Conservation (phyloP, 2,329 filamentous ascomycete species). For the Fusarium azukiicola region DNA sequence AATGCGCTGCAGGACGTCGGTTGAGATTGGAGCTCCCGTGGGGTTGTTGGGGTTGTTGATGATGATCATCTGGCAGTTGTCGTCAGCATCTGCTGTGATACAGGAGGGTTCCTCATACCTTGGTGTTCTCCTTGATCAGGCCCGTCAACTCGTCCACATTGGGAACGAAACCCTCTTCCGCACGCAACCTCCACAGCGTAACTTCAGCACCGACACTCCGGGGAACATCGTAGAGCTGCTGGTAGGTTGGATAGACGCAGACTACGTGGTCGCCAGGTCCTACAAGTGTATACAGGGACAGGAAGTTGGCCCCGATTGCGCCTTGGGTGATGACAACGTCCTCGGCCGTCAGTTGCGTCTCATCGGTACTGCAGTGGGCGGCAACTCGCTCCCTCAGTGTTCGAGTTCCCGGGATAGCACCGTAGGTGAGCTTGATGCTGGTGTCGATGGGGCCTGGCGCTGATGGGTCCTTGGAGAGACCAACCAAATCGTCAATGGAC, state of each 20-base stretch:
- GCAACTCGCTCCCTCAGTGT: conserved; percentile 83
- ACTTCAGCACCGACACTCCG: conserved; percentile 88
- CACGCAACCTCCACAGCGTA: conserved; percentile 86
- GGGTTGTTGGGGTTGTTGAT: conserved; percentile 91
- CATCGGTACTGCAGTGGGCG: conserved; percentile 80
- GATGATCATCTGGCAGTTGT: conserved; percentile 65
- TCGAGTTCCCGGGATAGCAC: conserved; percentile 84
- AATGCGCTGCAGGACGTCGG: conserved; percentile 78
- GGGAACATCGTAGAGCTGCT: conserved; percentile 90
- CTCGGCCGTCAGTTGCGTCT: conserved; percentile 70
- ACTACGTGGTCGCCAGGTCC: conserved; percentile 90
- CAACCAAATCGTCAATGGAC: conserved; percentile 83
- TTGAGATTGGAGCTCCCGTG: conserved; percentile 85
- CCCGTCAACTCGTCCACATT: conserved; percentile 82
- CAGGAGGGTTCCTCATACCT: conserved; percentile 68
- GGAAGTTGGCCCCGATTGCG: conserved; percentile 91
- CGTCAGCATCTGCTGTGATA: conserved; percentile 23
- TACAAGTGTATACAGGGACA: conserved; percentile 87
- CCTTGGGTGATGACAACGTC: conserved; percentile 89
- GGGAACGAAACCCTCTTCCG: conserved; percentile 83
- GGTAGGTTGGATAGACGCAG: conserved; percentile 93
- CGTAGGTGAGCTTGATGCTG: conserved; percentile 84
- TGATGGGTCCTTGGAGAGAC: conserved; percentile 77
- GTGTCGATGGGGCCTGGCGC: conserved; percentile 65
- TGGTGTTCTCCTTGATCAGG: conserved; percentile 85